A percentile compares a stretch with the other conserved stretches of the same genome.
These are phyloP conservation scores for Cryptococcus wingfieldii DNA, from an alignment of 1,284 basidiomycete species.

Conservation along the genomic window DNA sequence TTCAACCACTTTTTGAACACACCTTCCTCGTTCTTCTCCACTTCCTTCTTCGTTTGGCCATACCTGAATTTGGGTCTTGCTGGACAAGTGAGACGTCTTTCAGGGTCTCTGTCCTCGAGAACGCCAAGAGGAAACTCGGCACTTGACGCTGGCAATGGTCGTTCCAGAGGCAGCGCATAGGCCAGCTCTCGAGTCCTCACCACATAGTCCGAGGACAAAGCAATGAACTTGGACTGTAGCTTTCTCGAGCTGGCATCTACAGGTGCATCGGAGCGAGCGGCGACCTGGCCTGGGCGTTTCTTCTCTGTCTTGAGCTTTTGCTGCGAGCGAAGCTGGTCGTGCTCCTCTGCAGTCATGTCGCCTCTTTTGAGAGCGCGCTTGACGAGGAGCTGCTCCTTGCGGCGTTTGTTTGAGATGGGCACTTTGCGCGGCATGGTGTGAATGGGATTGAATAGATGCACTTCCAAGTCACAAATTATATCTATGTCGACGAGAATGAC, in stretches of 20 bases:
- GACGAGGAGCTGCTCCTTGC: constrained; percentile 62
- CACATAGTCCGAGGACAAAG: constrained; percentile 61
- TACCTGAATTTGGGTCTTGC: constrained; percentile 75
- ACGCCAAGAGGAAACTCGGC: constrained; percentile 51
- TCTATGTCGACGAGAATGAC: background rate
- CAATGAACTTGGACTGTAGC: constrained; percentile 68
- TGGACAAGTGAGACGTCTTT: constrained; percentile 56
- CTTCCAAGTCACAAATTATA: background rate
- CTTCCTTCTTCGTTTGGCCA: constrained; percentile 75
- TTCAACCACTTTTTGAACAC: constrained; percentile 69
- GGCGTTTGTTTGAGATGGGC: constrained; percentile 59
- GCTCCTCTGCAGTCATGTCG: constrained; percentile 50
- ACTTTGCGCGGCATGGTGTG: constrained; percentile 24
- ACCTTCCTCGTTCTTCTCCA: constrained; percentile 80
- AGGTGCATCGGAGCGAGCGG: constrained; percentile 7
- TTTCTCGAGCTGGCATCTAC: constrained; percentile 14
- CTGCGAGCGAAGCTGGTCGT: constrained; percentile 12
- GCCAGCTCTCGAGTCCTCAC: constrained; percentile 61
- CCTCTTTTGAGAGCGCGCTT: constrained; percentile 80
- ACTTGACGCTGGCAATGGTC: constrained; percentile 57
- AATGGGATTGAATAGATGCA: background rate
- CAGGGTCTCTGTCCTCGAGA: constrained; percentile 20
- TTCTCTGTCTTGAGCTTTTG: constrained; percentile 15
- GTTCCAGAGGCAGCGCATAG: constrained; percentile 53
- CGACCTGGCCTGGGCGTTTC: constrained; percentile 1